Evolutionary conservation across 768 basidiomycete genomes (phyloP).

Genomic region (Naganishia vishniacii): DNA sequence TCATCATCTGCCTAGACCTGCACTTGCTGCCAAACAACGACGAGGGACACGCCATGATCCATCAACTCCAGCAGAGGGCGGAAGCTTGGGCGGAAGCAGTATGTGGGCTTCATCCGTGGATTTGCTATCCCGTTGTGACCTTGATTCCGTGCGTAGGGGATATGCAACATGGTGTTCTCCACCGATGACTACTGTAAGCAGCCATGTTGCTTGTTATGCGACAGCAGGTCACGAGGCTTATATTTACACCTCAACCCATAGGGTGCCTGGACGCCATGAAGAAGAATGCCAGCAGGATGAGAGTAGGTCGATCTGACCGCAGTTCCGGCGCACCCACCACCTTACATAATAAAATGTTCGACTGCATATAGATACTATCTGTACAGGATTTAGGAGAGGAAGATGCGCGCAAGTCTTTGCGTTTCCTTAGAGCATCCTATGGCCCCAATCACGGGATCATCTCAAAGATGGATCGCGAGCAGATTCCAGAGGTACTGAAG

Average conservation of each 20-base stretch:
- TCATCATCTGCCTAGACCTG: conserved; percentile 34
- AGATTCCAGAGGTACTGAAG: conserved; percentile 53
- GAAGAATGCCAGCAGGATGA: conserved; percentile 68
- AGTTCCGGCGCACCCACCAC: neutral
- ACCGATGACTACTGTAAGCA: conserved; percentile 70
- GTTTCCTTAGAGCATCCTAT: conserved; percentile 54
- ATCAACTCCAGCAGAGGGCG: conserved; percentile 78
- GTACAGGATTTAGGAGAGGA: conserved; percentile 62
- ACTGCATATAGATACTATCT: conserved; percentile 57
- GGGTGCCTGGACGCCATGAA: conserved; percentile 48
- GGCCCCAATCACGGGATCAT: conserved; percentile 30
- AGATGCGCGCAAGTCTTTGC: conserved; percentile 60
- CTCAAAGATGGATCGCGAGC: conserved; percentile 3
- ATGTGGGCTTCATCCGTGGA: neutral
- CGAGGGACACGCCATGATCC: conserved; percentile 68
- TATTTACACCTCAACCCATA: conserved; percentile 25
- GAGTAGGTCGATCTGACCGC: conserved; percentile 50
- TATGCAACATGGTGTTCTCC: conserved; percentile 67
- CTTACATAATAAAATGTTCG: neutral
- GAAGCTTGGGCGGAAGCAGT: conserved; percentile 74
- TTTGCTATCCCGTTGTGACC: neutral
- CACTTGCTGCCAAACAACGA: conserved; percentile 59
- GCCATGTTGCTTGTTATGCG: conserved; percentile 25
- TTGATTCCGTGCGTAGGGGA: conserved; percentile 52
- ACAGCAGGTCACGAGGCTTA: too few relatives aligned